A percentile compares a stretch with the other conserved stretches of the same genome.
Conservation (phyloP, 768 basidiomycete genomes). For the Lactarius vividus region DNA sequence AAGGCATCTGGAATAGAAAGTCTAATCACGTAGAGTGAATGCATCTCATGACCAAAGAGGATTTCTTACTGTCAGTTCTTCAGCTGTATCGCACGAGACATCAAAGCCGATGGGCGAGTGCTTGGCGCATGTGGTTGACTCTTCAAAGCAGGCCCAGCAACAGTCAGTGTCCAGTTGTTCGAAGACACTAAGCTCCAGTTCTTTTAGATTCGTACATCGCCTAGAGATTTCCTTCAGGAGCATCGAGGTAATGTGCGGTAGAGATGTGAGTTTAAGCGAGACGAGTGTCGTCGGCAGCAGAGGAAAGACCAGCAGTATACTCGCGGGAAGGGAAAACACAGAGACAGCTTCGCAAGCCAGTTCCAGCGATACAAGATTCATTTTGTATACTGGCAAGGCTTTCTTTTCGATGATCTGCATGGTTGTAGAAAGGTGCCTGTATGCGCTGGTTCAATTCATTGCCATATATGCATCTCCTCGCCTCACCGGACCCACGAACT, state of each 20-base stretch:
- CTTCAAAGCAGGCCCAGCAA: constrained; percentile 66
- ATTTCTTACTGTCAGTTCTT: constrained; percentile 51
- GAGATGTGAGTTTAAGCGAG: constrained; percentile 46
- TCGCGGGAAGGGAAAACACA: constrained; percentile 13
- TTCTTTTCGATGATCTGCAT: constrained; percentile 21
- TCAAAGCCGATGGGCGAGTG: constrained; percentile 59
- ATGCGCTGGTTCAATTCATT: constrained; percentile 5
- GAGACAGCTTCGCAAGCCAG: constrained; percentile 25
- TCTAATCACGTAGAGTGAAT: constrained; percentile 34
- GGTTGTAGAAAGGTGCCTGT: constrained; percentile 25
- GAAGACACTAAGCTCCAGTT: constrained; percentile 56
- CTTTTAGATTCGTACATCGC: constrained; percentile 44
- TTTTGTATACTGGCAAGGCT: constrained; percentile 7
- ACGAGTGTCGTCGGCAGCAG: constrained; percentile 40
- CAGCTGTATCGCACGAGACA: constrained; percentile 43
- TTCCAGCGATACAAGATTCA: constrained; percentile 26
- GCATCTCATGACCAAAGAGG: neutral
- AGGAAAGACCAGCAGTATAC: constrained; percentile 25
- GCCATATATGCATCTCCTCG: constrained; percentile 20
- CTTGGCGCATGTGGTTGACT: constrained; percentile 48
- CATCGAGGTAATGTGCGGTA: constrained; percentile 56
- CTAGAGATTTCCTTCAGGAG: constrained; percentile 48
- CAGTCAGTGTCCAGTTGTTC: constrained; percentile 56
- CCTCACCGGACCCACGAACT: constrained; percentile 34
- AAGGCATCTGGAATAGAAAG: constrained; percentile 43